A percentile compares a stretch with the other conserved stretches of the same genome.
phyloP scores from a whole-genome alignment of 306 rosid species.

The Rubus parviflorus region DNA sequence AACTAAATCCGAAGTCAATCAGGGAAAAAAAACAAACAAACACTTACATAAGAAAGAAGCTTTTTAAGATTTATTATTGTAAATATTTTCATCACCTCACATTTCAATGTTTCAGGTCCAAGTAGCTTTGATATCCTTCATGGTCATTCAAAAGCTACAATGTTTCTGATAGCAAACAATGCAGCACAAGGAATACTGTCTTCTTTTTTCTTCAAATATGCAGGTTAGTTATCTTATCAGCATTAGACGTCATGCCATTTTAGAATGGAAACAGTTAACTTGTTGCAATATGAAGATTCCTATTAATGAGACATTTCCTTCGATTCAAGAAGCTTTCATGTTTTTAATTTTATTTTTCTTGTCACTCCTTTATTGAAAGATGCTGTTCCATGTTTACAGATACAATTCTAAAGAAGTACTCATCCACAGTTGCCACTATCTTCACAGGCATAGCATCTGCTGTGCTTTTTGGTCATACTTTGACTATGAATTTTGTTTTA shows the following conservation, averaged over 20 bases:
- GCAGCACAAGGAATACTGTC: slow-evolving; percentile 99
- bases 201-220: slow-evolving; percentile 98
- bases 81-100: slow-evolving; percentile 1
- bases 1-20: background rate
- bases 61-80: slow-evolving; percentile 16
- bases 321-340: background rate
- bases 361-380: slow-evolving; percentile 3
- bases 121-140: slow-evolving; percentile 83
- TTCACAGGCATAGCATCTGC: slow-evolving; percentile 99
- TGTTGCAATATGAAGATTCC: background rate
- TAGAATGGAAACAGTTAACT: background rate
- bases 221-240: slow-evolving; percentile 50
- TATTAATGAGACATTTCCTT: slow-evolving; percentile 5
- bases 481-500: slow-evolving; percentile 84
- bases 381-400: slow-evolving; percentile 53
- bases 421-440: slow-evolving; percentile 97
- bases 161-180: slow-evolving; percentile 87
- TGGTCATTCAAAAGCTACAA: slow-evolving; percentile 97
- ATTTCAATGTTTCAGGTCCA: slow-evolving; percentile 67
- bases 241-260: slow-evolving; percentile 6
- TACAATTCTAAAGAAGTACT: slow-evolving; percentile 96
- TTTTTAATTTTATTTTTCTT: background rate
- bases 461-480: slow-evolving; percentile 81
- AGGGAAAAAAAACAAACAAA: background rate
- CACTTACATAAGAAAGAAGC: background rate